Evolutionary conservation across 352 stramenopile genomes (phyloP).

Genomic region (Phytophthora podocarpi): DNA sequence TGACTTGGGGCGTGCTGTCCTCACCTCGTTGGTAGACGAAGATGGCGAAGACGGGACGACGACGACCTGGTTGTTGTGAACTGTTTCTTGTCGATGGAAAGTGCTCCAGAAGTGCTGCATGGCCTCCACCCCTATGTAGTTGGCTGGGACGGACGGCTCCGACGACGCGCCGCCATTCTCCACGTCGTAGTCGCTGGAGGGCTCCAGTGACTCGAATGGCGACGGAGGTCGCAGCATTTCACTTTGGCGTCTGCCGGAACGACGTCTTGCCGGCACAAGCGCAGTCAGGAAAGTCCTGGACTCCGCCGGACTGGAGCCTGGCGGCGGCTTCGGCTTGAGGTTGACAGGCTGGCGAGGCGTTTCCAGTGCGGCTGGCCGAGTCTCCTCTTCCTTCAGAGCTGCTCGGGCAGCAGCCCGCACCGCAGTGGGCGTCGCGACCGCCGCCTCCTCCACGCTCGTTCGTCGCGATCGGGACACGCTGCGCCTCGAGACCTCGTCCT

Average conservation of each 20-base stretch:
- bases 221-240: slow-evolving; percentile 58
- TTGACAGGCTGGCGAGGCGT: slow-evolving; percentile 11
- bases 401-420: slow-evolving; percentile 27
- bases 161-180: not conserved
- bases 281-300: slow-evolving; percentile 59
- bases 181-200: slow-evolving; percentile 28
- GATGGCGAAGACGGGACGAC: not conserved
- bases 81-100: slow-evolving; percentile 70
- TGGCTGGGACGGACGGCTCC: slow-evolving; percentile 33
- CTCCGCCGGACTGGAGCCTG: slow-evolving; percentile 2
- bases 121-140: slow-evolving; percentile 67
- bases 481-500: slow-evolving; percentile 22
- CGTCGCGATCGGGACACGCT: slow-evolving; percentile 14
- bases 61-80: slow-evolving; percentile 56
- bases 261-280: slow-evolving; percentile 24
- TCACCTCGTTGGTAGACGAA: not conserved
- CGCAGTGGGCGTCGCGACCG: slow-evolving; percentile 12
- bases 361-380: slow-evolving; percentile 13
- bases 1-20: slow-evolving; percentile 40
- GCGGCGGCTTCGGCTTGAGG: slow-evolving; percentile 18
- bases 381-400: slow-evolving; percentile 40
- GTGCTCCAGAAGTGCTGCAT: slow-evolving; percentile 71
- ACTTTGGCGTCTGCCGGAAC: slow-evolving; percentile 13
- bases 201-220: slow-evolving; percentile 50
- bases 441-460: slow-evolving; percentile 17